These are phyloP conservation scores for Postia placenta DNA, from an alignment of 768 basidiomycete species.

Conservation along the genomic window DNA sequence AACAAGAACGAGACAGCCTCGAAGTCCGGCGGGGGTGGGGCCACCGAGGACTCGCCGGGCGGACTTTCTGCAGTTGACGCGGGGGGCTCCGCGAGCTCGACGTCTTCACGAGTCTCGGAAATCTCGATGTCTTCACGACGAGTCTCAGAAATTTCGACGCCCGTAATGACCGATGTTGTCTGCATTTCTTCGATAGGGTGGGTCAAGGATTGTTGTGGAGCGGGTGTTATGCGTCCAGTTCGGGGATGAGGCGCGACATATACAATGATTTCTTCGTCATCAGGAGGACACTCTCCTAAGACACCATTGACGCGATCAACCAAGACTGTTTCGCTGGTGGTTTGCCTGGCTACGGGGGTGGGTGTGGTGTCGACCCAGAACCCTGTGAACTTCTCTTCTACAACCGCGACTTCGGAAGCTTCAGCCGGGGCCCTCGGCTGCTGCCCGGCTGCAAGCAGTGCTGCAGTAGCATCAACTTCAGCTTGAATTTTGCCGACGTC, in stretches of 20 bases:
- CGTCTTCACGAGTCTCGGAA: neutral
- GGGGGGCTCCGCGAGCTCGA: constrained; percentile 5
- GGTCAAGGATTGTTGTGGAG: neutral
- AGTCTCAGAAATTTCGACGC: constrained; percentile 6
- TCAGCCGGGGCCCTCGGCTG: neutral
- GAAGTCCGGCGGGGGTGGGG: neutral
- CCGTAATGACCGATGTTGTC: constrained; percentile 22
- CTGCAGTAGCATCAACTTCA: constrained; percentile 28
- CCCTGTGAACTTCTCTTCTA: constrained; percentile 33
- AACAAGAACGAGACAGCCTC: constrained; percentile 30
- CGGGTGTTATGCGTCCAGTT: constrained; percentile 6
- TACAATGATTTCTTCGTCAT: constrained; percentile 66
- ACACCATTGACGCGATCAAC: constrained; percentile 9
- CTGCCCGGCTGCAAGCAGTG: constrained; percentile 1
- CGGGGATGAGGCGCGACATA: constrained; percentile 75
- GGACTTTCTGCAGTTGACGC: neutral
- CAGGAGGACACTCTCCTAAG: constrained; percentile 11
- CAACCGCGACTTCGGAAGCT: constrained; percentile 5
- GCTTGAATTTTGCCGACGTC: constrained; percentile 46
- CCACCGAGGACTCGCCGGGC: neutral
- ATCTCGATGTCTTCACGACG: neutral
- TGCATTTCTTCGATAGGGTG: constrained; percentile 7
- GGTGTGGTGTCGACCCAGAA: constrained; percentile 30
- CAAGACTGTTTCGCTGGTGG: neutral
- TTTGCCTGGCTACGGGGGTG: neutral